These are phyloP conservation scores for Pythium rishiriense DNA, from an alignment of 352 stramenopile species.

Conservation along the genomic window DNA sequence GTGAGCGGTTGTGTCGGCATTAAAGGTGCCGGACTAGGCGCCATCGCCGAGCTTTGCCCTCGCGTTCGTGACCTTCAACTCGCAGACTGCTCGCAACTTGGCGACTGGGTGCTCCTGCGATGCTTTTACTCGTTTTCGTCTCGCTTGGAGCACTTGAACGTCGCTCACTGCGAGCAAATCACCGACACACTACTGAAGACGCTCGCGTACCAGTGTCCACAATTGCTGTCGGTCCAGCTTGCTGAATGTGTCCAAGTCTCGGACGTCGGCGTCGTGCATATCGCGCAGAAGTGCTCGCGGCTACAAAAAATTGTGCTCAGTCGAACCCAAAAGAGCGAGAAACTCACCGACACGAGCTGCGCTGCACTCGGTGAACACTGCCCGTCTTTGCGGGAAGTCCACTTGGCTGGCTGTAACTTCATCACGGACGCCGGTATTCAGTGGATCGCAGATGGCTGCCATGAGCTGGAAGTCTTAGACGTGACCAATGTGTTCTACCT, in stretches of 20 bases:
- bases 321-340: slow-evolving; percentile 57
- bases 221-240: slow-evolving; percentile 71
- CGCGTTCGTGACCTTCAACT: slow-evolving; percentile 40
- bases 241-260: slow-evolving; percentile 78
- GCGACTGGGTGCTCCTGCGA: slow-evolving; percentile 69
- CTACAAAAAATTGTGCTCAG: slow-evolving; percentile 77
- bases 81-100: slow-evolving; percentile 55
- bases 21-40: slow-evolving; percentile 57
- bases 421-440: slow-evolving; percentile 90
- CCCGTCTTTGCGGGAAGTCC: slow-evolving; percentile 50
- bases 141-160: slow-evolving; percentile 46
- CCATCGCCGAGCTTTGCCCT: slow-evolving; percentile 61
- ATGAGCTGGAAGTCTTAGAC: slow-evolving; percentile 73
- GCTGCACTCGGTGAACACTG: slow-evolving; percentile 76
- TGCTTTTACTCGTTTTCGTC: slow-evolving; percentile 59
- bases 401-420: slow-evolving; percentile 81
- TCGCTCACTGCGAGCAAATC: slow-evolving; percentile 82
- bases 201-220: slow-evolving; percentile 65
- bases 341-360: slow-evolving; percentile 89
- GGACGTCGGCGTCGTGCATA: slow-evolving; percentile 81
- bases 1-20: slow-evolving; percentile 46
- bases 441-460: slow-evolving; percentile 86
- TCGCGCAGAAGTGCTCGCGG: slow-evolving; percentile 70
- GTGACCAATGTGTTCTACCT: slow-evolving; percentile 82
- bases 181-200: slow-evolving; percentile 85